phyloP scores from a whole-genome alignment of 1,284 basidiomycete genomes.

The Papiliotrema laurentii region DNA sequence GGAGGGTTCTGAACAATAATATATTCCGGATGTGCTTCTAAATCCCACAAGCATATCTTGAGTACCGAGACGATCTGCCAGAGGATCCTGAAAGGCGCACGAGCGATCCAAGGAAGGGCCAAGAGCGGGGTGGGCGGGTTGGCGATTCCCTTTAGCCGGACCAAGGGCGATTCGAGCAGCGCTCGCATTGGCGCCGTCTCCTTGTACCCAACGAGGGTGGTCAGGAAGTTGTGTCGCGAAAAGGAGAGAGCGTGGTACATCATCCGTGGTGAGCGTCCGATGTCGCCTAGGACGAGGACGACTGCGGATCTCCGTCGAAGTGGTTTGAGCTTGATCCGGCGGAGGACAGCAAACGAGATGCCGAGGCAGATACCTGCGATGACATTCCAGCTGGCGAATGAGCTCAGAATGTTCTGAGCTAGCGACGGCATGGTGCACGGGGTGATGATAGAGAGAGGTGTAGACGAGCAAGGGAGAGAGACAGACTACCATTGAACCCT shows the following conservation, averaged over 20 bases:
- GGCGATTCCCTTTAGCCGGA: conserved; percentile 64
- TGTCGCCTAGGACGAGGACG: conserved; percentile 90
- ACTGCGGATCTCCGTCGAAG: conserved; percentile 56
- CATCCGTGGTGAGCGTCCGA: conserved; percentile 94
- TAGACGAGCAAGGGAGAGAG: no score
- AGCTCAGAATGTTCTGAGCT: neutral
- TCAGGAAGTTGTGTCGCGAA: conserved; percentile 71
- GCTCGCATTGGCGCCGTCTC: conserved; percentile 70
- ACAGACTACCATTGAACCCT: no score
- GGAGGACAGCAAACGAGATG: conserved; percentile 62
- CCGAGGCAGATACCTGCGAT: no score
- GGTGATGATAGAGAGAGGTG: neutral
- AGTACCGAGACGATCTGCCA: conserved; percentile 66
- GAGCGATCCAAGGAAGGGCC: conserved; percentile 59
- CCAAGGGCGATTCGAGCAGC: conserved; percentile 59
- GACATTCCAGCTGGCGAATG: no score
- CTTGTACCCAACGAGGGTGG: conserved; percentile 78
- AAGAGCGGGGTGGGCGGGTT: conserved; percentile 64
- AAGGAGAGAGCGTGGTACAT: conserved; percentile 97
- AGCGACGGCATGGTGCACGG: no score
- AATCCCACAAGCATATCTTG: conserved; percentile 54
- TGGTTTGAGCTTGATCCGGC: conserved; percentile 14
- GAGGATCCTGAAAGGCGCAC: conserved; percentile 75
- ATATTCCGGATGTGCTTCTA: conserved; percentile 70
- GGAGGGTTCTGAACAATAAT: conserved; percentile 97